A percentile compares a stretch with the other conserved stretches of the same genome.
Conservation (phyloP, 2,329 filamentous ascomycete genomes). For the Camillea tinctor region DNA sequence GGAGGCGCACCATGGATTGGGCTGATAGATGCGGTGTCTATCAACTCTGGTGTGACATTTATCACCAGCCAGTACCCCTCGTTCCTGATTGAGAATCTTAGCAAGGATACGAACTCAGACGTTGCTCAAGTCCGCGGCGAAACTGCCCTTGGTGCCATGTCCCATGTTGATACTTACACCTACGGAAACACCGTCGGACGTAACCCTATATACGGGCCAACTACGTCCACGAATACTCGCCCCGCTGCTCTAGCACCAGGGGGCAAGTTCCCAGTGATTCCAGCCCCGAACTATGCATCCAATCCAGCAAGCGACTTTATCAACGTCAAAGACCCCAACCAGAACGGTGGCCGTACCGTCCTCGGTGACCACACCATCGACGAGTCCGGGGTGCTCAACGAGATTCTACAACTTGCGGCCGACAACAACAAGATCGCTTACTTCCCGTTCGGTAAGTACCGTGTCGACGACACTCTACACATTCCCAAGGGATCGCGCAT, state of each 20-base stretch:
- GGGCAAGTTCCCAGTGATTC: conserved; percentile 36
- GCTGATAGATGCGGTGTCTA: conserved; percentile 40
- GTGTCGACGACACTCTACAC: conserved; percentile 49
- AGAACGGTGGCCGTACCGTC: conserved; percentile 37
- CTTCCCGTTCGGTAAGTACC: conserved; percentile 56
- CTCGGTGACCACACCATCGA: conserved; percentile 39
- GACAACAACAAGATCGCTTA: conserved; percentile 46
- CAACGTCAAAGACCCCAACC: conserved; percentile 41
- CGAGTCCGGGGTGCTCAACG: conserved; percentile 38
- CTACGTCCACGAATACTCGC: conserved; percentile 31
- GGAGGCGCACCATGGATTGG: conserved; percentile 40
- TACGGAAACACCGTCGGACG: conserved; percentile 43
- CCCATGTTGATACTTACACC: conserved; percentile 40
- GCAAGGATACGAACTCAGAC: conserved; percentile 39
- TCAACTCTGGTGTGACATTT: conserved; percentile 42
- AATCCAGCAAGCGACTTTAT: conserved; percentile 36
- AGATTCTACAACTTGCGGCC: conserved; percentile 37
- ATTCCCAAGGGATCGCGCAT: conserved; percentile 50
- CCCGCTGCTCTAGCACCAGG: conserved; percentile 37
- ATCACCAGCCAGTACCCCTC: conserved; percentile 38
- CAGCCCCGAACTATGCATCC: conserved; percentile 40
- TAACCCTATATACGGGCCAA: conserved; percentile 39
- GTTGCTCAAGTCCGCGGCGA: conserved; percentile 33
- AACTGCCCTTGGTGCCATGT: conserved; percentile 31
- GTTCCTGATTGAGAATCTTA: conserved; percentile 44